Conservation (phyloP, 2,329 filamentous ascomycete species). For the Chalaropsis thielavioides region DNA sequence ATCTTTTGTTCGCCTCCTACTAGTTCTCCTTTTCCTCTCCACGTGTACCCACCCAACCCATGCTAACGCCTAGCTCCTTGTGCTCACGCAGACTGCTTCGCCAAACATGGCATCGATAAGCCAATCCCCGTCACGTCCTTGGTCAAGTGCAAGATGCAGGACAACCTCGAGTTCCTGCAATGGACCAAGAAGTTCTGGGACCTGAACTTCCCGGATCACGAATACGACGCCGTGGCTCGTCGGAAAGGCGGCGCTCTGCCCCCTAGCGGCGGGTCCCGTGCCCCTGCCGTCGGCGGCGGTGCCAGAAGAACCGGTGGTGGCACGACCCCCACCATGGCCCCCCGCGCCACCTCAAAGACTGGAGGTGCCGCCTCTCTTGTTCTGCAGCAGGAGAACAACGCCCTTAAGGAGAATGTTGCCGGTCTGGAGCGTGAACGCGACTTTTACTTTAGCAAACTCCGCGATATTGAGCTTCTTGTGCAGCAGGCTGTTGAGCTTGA, state of each 20-base stretch:
- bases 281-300: constrained; percentile 36
- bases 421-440: constrained; percentile 92
- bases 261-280: constrained; percentile 32
- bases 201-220: constrained; percentile 90
- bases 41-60: constrained; percentile 13
- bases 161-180: constrained; percentile 97
- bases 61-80: constrained; percentile 1
- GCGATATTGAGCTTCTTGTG: constrained; percentile 88
- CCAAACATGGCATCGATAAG: constrained; percentile 76
- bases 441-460: constrained; percentile 97
- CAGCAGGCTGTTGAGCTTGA: constrained; percentile 89
- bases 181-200: constrained; percentile 98
- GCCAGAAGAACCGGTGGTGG: constrained; percentile 41
- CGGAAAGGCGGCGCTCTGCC: constrained; percentile 62
- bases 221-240: constrained; percentile 80
- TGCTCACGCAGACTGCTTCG: constrained; percentile 53
- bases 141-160: constrained; percentile 99
- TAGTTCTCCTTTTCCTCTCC: not conserved
- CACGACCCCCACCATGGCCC: constrained; percentile 45
- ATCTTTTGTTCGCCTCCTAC: not conserved
- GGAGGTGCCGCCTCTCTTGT: constrained; percentile 43
- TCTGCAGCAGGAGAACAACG: constrained; percentile 70
- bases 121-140: constrained; percentile 77
- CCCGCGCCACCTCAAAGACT: constrained; percentile 28
- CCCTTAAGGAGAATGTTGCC: constrained; percentile 86